A percentile compares a stretch with the other conserved stretches of the same genome.
phyloP scores from a whole-genome alignment of 768 basidiomycete genomes.

The Lactarius sanguifluus region DNA sequence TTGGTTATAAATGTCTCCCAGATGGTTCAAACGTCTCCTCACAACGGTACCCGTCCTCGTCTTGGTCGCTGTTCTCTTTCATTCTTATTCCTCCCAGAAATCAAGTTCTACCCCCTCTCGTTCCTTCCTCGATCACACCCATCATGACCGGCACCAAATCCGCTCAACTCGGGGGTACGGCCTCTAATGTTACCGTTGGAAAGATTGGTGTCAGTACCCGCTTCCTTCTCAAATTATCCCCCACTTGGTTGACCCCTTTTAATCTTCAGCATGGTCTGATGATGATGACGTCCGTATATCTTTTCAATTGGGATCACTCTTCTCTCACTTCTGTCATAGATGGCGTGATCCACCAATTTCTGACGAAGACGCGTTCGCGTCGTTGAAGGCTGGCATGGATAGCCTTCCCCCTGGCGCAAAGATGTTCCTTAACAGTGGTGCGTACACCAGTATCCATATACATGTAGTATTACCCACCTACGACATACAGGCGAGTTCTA shows the following conservation, averaged over 20 bases:
- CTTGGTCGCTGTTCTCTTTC: not conserved
- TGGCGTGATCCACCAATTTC: constrained; percentile 38
- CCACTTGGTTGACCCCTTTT: not conserved
- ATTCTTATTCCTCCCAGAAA: constrained; percentile 10
- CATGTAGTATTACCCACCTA: not conserved
- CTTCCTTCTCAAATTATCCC: not conserved
- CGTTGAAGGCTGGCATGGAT: constrained; percentile 54
- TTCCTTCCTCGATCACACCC: not conserved
- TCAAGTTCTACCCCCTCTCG: not conserved
- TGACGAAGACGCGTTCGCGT: constrained; percentile 61
- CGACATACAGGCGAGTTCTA: constrained; percentile 55
- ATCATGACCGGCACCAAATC: constrained; percentile 30
- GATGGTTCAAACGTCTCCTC: not conserved
- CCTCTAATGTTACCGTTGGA: constrained; percentile 40
- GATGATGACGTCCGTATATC: constrained; percentile 51
- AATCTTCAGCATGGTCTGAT: constrained; percentile 45
- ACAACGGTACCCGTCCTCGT: constrained; percentile 7
- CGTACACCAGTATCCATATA: constrained; percentile 18
- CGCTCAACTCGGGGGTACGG: constrained; percentile 42
- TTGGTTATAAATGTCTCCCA: constrained; percentile 8
- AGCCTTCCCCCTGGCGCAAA: constrained; percentile 46
- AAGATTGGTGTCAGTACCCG: constrained; percentile 41
- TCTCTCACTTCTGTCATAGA: not conserved
- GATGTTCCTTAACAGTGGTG: constrained; percentile 54
- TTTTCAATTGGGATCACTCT: not conserved